Conservation (phyloP, 495 filamentous ascomycete genomes). For the Lasiosphaeris hirsuta region DNA sequence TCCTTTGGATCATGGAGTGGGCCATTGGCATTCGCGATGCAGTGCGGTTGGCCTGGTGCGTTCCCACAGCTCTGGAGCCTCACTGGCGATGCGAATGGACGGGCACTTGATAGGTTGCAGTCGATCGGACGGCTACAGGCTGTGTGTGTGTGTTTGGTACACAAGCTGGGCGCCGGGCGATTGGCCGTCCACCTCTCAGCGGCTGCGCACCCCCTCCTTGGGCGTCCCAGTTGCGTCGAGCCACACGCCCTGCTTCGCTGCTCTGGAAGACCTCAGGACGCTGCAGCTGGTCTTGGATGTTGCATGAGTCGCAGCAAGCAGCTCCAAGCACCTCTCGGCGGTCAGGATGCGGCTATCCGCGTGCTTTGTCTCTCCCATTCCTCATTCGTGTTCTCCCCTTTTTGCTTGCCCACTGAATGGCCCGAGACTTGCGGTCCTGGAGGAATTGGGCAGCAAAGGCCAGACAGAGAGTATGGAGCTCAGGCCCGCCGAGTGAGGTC, state of each 20-base stretch:
- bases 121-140: constrained; percentile 15
- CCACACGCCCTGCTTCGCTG: constrained; percentile 6
- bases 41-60: constrained; percentile 10
- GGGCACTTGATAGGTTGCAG: constrained; percentile 11
- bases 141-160: constrained; percentile 11
- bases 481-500: not conserved
- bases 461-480: not conserved
- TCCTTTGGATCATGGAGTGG: not conserved
- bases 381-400: not conserved
- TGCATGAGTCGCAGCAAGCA: constrained; percentile 2
- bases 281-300: constrained; percentile 8
- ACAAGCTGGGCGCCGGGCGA: constrained; percentile 25
- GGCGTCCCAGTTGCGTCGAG: not conserved
- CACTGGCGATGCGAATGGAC: not conserved
- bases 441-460: constrained; percentile 1
- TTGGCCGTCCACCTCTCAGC: constrained; percentile 15
- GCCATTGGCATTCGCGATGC: not conserved
- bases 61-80: constrained; percentile 22
- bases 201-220: not conserved
- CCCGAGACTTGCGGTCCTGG: not conserved
- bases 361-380: not conserved
- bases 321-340: constrained; percentile 14
- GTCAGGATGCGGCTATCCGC: constrained; percentile 20
- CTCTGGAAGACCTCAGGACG: not conserved
- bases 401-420: not conserved